phyloP scores from a whole-genome alignment of 176 grass and related monocot species.

The Neostapfia colusana region DNA sequence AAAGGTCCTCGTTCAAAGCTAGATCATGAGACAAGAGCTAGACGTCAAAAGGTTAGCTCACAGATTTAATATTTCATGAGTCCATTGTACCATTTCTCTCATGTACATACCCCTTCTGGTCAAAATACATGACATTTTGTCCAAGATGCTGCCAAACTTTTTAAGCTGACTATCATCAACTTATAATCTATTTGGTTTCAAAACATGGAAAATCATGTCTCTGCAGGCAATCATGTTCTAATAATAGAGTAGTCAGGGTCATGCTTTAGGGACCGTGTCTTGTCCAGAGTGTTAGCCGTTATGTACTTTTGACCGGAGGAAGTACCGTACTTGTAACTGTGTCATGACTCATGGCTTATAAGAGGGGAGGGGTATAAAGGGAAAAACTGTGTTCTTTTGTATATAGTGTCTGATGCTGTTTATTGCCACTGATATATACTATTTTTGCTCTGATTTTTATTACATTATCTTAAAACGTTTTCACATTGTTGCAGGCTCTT shows the following conservation, averaged over 20 bases:
- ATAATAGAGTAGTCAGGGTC: neutral
- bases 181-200: neutral
- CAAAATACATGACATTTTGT: neutral
- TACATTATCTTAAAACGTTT: neutral
- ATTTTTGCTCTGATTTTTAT: neutral
- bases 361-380: slow-evolving; percentile 14
- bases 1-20: slow-evolving; percentile 90
- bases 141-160: neutral
- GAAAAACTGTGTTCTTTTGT: slow-evolving; percentile 1
- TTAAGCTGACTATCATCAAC: neutral
- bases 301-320: neutral
- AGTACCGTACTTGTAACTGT: slow-evolving; percentile 9
- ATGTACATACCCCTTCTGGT: slow-evolving; percentile 17
- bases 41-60: slow-evolving; percentile 86
- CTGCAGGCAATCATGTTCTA: too few relatives aligned
- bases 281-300: neutral
- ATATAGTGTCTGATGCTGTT: slow-evolving; percentile 16
- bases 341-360: neutral
- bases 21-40: slow-evolving; percentile 93
- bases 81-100: slow-evolving; percentile 5
- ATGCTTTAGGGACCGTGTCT: neutral
- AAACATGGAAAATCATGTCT: neutral
- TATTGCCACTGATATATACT: neutral
- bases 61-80: slow-evolving; percentile 37
- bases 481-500: slow-evolving; percentile 58